Conservation (phyloP, 805 yeast genomes). For the Komagataella kurtzmanii region DNA sequence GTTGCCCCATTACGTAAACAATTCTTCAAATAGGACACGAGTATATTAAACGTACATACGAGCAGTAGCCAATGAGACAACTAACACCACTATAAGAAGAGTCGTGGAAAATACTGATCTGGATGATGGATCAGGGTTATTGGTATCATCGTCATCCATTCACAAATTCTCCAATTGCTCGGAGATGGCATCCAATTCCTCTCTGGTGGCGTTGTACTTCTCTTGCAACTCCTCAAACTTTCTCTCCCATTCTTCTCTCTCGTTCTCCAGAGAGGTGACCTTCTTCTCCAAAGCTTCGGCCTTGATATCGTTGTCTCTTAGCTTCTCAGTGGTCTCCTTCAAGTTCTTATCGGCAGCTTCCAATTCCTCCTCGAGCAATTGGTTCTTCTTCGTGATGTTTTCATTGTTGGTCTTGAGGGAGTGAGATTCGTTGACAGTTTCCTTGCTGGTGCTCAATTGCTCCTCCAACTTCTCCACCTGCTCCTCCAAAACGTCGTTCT, state of each 20-base stretch:
- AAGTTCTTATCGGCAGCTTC: slow-evolving; percentile 84
- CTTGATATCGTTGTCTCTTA: slow-evolving; percentile 91
- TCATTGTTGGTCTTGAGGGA: slow-evolving; percentile 84
- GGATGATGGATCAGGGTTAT: not conserved
- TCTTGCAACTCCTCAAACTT: slow-evolving; percentile 79
- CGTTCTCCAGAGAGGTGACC: slow-evolving; percentile 83
- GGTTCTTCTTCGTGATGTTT: slow-evolving; percentile 79
- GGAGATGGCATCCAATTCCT: slow-evolving; percentile 92
- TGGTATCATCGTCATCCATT: not conserved
- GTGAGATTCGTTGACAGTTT: slow-evolving; percentile 82
- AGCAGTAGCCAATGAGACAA: not conserved
- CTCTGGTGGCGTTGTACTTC: slow-evolving; percentile 74
- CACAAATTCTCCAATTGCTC: slow-evolving; percentile 79
- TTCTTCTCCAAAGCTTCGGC: slow-evolving; percentile 94
- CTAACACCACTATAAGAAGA: not conserved
- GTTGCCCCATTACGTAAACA: not conserved
- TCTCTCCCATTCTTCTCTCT: slow-evolving; percentile 83
- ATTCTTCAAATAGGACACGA: not conserved
- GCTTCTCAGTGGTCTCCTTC: slow-evolving; percentile 86
- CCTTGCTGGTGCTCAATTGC: slow-evolving; percentile 64
- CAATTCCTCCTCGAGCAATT: slow-evolving; percentile 78
- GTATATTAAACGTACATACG: not conserved
- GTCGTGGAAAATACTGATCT: not conserved
- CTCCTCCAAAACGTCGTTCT: slow-evolving; percentile 79
- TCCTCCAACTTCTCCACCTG: slow-evolving; percentile 69